Evolutionary conservation across 495 filamentous ascomycete genomes (phyloP), one percentile per base, ranked within the genome.

Genomic region (Penicillium dipodomyicola): DNA sequence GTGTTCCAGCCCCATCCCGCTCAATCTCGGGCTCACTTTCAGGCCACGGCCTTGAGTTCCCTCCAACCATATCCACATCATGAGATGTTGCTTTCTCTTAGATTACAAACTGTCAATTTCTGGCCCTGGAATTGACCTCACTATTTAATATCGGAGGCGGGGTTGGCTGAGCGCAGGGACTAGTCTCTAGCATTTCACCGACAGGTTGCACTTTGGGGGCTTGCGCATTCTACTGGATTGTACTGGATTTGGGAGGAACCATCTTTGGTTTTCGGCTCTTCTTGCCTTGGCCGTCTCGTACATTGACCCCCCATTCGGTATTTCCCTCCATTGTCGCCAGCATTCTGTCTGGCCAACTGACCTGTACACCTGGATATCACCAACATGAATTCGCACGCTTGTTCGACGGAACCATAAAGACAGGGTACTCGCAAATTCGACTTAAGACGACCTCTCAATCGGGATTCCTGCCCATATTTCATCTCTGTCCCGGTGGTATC

Each of bases 1-100:
- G 10, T 40, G 30, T 54, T 39, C 25, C 59, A 59, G 39, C 43
- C 27, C 27, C 43, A 52, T 61, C 52, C 49, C 50, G 52, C 48
- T 54, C 41, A 30, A 51, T 54, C 45, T 35, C 54, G 47, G 37
- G 49, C 39, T 40, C 25, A 54, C 46, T 46, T 42, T 27, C 58
- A 46, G 42, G 2, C 50, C 42, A 29, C n/a, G 41, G 40, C 35
- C 14, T 32, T 52, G 50, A 42, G 40, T 42, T 10, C 37, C 50
- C 47, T 47, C 17, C 35, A 43, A 39, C 22, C 17, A 32, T 27
- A 52, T n/a, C 22, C 9, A 29, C 15, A 33, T 47, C 58, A 32
- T 51, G 45, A 51, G 20, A 23, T 6, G n/a, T 25, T 52, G n/a
- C 39, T 47, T 51, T 12, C 20, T 52, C 20, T 35, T 58, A 50